phyloP scores from a whole-genome alignment of 163 green algal species.

The Scenedesmus sp. region DNA sequence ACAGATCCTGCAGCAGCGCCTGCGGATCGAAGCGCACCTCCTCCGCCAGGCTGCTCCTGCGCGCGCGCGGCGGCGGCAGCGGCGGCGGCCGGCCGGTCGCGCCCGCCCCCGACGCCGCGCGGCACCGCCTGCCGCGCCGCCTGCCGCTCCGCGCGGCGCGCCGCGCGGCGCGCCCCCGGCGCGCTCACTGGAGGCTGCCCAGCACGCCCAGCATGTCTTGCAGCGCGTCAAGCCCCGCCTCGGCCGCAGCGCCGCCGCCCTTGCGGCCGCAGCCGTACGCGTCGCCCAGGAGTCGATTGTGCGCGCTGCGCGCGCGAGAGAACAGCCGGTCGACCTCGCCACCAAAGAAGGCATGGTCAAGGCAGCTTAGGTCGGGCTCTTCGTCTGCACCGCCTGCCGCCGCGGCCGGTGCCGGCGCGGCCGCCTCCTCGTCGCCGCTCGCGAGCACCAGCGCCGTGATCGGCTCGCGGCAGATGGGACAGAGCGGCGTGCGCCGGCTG shows the following conservation, averaged over 20 bases:
- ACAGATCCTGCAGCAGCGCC: conserved; percentile 31
- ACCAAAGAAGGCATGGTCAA: conserved; percentile 33
- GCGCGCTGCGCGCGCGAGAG: conserved; percentile 9
- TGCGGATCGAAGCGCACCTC: conserved; percentile 33
- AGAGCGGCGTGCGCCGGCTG: background rate
- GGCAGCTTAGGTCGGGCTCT: conserved; percentile 26
- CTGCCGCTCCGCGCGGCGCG: too few species aligned
- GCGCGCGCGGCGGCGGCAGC: too few species aligned
- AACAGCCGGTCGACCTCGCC: conserved; percentile 25
- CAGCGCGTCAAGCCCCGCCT: conserved; percentile 17
- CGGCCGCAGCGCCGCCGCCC: conserved; percentile 10
- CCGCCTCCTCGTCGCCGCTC: conserved; percentile 19
- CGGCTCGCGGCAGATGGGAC: conserved; percentile 8
- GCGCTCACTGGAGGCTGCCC: background rate
- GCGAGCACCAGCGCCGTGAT: conserved; percentile 8
- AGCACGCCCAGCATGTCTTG: conserved; percentile 15
- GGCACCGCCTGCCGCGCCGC: too few species aligned
- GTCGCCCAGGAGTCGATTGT: conserved; percentile 5
- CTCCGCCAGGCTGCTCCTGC: conserved; percentile 18
- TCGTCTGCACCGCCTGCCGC: background rate
- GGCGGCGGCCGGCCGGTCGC: too few species aligned
- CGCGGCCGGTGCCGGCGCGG: background rate
- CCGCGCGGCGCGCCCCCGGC: too few species aligned
- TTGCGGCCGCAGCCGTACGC: conserved; percentile 29
- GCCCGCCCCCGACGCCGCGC: background rate